phyloP scores from a whole-genome alignment of 225 moss, liverwort and hornwort species.

The Polytrichum commune region DNA sequence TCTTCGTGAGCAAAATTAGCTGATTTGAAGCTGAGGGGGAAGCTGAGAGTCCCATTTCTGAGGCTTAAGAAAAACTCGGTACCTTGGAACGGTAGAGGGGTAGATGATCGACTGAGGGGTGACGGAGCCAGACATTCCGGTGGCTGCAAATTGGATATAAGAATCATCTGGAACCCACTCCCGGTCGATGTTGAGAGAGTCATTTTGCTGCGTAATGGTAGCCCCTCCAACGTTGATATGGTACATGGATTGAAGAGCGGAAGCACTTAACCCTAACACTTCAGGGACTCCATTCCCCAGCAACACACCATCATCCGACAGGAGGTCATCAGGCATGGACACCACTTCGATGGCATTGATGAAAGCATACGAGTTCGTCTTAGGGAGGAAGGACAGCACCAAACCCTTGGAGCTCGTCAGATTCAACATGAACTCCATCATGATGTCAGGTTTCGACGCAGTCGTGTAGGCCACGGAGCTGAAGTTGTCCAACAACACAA shows the following conservation, averaged over 20 bases:
- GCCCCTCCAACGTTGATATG: slow-evolving; percentile 65
- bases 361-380: slow-evolving; percentile 57
- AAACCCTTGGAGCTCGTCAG: slow-evolving; percentile 17
- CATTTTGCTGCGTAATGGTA: slow-evolving; percentile 31
- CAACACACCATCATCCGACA: slow-evolving; percentile 8
- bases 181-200: slow-evolving; percentile 39
- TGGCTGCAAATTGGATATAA: slow-evolving; percentile 54
- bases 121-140: slow-evolving; percentile 8
- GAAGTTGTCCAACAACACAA: slow-evolving; percentile 65
- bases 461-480: slow-evolving; percentile 28
- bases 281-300: not conserved
- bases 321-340: slow-evolving; percentile 46
- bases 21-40: no score
- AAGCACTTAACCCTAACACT: slow-evolving; percentile 18
- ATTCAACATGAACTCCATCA: slow-evolving; percentile 60
- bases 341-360: slow-evolving; percentile 80
- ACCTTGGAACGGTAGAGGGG: slow-evolving; percentile 38
- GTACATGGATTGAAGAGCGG: slow-evolving; percentile 69
- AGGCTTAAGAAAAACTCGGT: not conserved
- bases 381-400: slow-evolving; percentile 55
- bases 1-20: no score
- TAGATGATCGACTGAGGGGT: slow-evolving; percentile 23
- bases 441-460: slow-evolving; percentile 16
- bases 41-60: not conserved
- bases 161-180: slow-evolving; percentile 47